A percentile compares a stretch with the other conserved stretches of the same genome.
Conservation (phyloP, 805 yeast genomes). For the Ogataea siamensis region DNA sequence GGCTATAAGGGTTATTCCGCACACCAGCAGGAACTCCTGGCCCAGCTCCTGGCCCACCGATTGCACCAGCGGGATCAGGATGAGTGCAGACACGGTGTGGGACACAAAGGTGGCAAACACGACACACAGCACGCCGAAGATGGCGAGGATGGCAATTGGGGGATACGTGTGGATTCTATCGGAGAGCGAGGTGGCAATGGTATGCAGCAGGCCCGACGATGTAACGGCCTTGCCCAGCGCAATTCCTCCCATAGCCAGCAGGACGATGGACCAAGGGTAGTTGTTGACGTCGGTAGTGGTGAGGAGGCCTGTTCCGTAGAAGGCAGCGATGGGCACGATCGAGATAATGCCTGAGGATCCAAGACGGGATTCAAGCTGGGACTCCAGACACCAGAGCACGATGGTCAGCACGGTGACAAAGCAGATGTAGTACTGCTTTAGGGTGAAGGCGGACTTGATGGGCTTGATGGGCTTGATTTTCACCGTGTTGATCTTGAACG, state of each 20-base stretch:
- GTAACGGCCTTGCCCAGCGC: slow-evolving; percentile 52
- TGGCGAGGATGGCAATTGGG: slow-evolving; percentile 44
- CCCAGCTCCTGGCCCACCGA: slow-evolving; percentile 47
- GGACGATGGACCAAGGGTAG: slow-evolving; percentile 54
- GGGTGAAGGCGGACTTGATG: slow-evolving; percentile 43
- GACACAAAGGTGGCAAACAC: slow-evolving; percentile 55
- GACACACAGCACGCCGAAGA: slow-evolving; percentile 48
- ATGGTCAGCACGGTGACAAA: slow-evolving; percentile 44
- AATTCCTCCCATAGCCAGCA: slow-evolving; percentile 55
- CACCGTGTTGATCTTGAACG: slow-evolving; percentile 49
- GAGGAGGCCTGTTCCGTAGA: slow-evolving; percentile 49
- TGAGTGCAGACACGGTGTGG: slow-evolving; percentile 55
- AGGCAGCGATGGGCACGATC: slow-evolving; percentile 45
- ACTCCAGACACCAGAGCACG: slow-evolving; percentile 47
- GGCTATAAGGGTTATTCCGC: slow-evolving; percentile 49
- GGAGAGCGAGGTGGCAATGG: slow-evolving; percentile 46
- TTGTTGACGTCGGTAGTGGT: slow-evolving; percentile 48
- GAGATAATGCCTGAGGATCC: slow-evolving; percentile 51
- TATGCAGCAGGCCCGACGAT: slow-evolving; percentile 46
- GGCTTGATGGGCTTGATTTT: slow-evolving; percentile 48
- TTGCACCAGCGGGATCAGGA: slow-evolving; percentile 48
- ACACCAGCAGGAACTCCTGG: slow-evolving; percentile 46
- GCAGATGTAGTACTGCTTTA: slow-evolving; percentile 43
- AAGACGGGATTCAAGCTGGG: slow-evolving; percentile 40
- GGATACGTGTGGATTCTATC: slow-evolving; percentile 40